Percentiles rank a stretch among this genome's conserved stretches.
Evolutionary conservation across 2,329 filamentous ascomycete species (phyloP).

Genomic region (Blastomyces emzantsi): DNA sequence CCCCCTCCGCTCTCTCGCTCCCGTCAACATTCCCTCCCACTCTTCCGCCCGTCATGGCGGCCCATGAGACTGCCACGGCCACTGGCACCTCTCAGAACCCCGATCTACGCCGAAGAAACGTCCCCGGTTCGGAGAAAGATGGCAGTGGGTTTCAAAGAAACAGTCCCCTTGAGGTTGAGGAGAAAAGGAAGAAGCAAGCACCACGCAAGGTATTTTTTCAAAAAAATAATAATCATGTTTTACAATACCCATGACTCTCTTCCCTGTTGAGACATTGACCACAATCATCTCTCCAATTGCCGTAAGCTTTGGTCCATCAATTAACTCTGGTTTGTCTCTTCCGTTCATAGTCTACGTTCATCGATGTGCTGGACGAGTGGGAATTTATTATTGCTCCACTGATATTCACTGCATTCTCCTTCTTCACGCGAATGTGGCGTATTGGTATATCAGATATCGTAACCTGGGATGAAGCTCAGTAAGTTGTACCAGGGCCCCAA

Average conservation of each 20-base stretch:
- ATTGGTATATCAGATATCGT: constrained; percentile 62
- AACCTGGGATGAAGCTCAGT: constrained; percentile 70
- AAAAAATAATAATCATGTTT: no score
- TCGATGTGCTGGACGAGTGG: constrained; percentile 44
- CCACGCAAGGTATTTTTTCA: constrained; percentile 1
- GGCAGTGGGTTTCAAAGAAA: background rate
- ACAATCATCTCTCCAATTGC: background rate
- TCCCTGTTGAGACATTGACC: background rate
- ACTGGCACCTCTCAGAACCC: constrained; percentile 28
- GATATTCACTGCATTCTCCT: constrained; percentile 52
- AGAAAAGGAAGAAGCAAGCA: background rate
- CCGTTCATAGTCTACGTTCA: constrained; percentile 20
- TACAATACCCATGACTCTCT: background rate
- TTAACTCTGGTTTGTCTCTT: background rate
- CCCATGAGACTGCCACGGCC: constrained; percentile 26
- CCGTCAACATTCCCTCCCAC: background rate
- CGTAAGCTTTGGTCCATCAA: background rate
- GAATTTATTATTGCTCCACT: constrained; percentile 56
- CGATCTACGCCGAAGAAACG: constrained; percentile 37
- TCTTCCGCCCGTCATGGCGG: constrained; percentile 23
- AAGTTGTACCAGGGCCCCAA: constrained; percentile 28
- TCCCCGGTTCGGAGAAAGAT: constrained; percentile 19
- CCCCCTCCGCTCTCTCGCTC: background rate
- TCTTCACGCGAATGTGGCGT: constrained; percentile 60
- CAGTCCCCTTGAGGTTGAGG: background rate